Conservation (phyloP, 2,329 filamentous ascomycete genomes). For the Penicillium sp. region DNA sequence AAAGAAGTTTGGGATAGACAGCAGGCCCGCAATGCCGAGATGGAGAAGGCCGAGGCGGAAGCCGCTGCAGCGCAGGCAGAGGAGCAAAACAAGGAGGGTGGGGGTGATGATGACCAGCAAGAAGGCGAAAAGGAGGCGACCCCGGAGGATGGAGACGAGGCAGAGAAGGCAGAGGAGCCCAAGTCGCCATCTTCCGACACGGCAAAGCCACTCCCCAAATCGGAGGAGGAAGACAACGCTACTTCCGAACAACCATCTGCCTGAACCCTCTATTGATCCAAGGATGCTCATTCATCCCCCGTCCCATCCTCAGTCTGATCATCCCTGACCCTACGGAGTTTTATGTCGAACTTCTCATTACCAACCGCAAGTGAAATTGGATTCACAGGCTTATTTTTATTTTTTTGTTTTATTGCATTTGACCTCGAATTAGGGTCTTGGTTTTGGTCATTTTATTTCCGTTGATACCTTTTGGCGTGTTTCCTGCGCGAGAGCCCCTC, state of each 20-base stretch:
- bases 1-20: slow-evolving; percentile 66
- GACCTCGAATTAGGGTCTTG: slow-evolving; percentile 2
- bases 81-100: slow-evolving; percentile 14
- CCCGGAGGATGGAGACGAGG: background rate
- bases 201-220: background rate
- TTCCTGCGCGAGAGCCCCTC: slow-evolving; percentile 12
- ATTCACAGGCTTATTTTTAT: background rate
- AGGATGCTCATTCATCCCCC: background rate
- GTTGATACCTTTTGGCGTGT: slow-evolving; percentile 17
- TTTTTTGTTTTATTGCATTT: slow-evolving; percentile 1
- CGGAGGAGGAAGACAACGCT: background rate
- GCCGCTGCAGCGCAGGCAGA: slow-evolving; percentile 30
- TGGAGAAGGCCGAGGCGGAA: slow-evolving; percentile 38
- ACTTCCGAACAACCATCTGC: background rate
- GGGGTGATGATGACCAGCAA: background rate
- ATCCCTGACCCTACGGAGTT: background rate
- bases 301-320: background rate
- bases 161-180: slow-evolving; percentile 3
- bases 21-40: slow-evolving; percentile 51
- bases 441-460: slow-evolving; percentile 4
- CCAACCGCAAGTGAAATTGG: background rate
- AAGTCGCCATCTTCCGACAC: background rate
- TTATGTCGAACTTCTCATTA: background rate
- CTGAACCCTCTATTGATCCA: background rate
- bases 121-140: background rate